Evolutionary conservation across 805 yeast genomes (phyloP), one percentile per base, ranked within the genome.

Genomic region (Candida rishiriensis): DNA sequence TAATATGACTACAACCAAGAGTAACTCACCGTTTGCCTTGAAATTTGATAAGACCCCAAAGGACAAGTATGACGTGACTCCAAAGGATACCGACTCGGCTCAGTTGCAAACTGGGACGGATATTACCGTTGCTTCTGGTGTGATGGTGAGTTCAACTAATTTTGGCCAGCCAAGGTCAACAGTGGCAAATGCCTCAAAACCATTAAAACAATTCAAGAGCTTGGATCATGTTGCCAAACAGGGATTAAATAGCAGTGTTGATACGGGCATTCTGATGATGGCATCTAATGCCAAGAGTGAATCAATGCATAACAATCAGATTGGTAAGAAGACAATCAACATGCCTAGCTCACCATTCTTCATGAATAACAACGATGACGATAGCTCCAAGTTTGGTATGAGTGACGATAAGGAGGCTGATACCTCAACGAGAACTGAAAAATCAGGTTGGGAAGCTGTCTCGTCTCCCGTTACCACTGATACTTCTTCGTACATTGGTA

Each of bases 331-430:
- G 13, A 45, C 50, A 11, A 49, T 53, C 29, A 55, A 49, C 16
- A 59, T 63, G 63, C 68, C 68, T 26, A 60, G 65, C 38, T 63
- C 68, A 3, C 68, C 68, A 8, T 61, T 60, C 39, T 61, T 59
- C 40, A 38, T 49, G 15, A 39, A 50, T 33, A 41, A 44, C 32
- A 40, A 32, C n/a, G 59, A 55, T 28, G 50, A 46, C 1, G n/a
- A 29, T 13, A 15, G 36, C 29, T 9, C 31, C 29, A 47, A 44
- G 28, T 15, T 34, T 11, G 43, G 42, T 11, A 52, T 43, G n/a
- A 47, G 45, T 28, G 52, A 42, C 17, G 59, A 50, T 7, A 46
- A 48, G 18, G 46, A 44, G 11, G 38, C 49, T 17, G 55, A 59
- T 38, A 50, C 59, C 3, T 51, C 62, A 5, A 26, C 32, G 9